Evolutionary conservation across 2,329 filamentous ascomycete species (phyloP).

Genomic region (Colletotrichum tropicicola): DNA sequence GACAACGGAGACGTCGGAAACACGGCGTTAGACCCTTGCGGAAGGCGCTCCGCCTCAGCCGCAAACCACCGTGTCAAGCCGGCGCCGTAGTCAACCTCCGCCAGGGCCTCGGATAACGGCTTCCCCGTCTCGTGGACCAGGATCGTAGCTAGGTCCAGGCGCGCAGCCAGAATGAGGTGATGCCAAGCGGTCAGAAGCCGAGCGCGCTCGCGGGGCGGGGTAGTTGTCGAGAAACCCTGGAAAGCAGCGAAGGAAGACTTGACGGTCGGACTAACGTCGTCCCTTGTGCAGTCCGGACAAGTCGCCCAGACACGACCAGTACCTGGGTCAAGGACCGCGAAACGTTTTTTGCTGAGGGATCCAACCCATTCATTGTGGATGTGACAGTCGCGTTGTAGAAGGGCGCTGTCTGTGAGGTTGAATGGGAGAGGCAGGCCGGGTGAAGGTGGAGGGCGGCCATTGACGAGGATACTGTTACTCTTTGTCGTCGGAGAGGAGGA

Average conservation of each 20-base stretch:
- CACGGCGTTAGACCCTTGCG: conserved; percentile 57
- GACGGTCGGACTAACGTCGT: conserved; percentile 49
- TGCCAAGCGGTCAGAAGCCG: conserved; percentile 47
- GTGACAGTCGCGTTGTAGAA: conserved; percentile 59
- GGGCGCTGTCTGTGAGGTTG: conserved; percentile 54
- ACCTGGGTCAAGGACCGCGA: conserved; percentile 63
- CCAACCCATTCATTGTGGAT: conserved; percentile 57
- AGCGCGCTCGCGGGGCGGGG: conserved; percentile 45
- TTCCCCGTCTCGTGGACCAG: conserved; percentile 64
- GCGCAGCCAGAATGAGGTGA: conserved; percentile 42
- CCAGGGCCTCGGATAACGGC: conserved; percentile 60
- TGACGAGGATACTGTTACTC: conserved; percentile 6
- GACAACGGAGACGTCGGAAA: not conserved
- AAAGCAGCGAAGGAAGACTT: conserved; percentile 46
- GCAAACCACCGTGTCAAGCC: conserved; percentile 67
- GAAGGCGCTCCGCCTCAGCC: conserved; percentile 58
- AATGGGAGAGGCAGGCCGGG: conserved; percentile 42
- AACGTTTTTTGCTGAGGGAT: conserved; percentile 55
- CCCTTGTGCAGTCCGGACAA: conserved; percentile 55
- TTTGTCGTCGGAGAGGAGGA: conserved; percentile 7
- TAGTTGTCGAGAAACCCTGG: conserved; percentile 46
- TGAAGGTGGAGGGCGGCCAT: conserved; percentile 2
- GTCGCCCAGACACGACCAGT: conserved; percentile 58
- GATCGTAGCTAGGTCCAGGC: conserved; percentile 49
- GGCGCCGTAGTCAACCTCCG: conserved; percentile 64